Base-by-base conservation (phyloP, 225 moss, liverwort and hornwort genomes). In the Climacium dendroides region DNA sequence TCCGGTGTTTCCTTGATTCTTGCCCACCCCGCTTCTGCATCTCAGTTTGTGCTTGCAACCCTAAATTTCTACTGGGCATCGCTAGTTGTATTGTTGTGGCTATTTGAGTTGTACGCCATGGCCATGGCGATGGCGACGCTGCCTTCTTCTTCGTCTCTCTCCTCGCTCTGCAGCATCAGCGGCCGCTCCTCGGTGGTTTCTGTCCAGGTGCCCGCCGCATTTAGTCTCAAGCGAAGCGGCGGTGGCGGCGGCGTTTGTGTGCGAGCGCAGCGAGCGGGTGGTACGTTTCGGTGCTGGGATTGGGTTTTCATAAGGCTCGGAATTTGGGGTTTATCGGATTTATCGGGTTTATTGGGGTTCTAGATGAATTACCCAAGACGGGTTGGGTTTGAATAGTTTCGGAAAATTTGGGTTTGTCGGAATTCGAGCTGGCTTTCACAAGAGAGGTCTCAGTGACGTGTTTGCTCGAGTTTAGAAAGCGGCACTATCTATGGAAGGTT, bases 211-310 rank as follows among this genome's bases (percentile, higher is more conserved):
- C 88, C 90, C 47, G 45, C 64, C 47, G 81, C 78, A 9, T 47
- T 89, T 15, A 39, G 18, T 60, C 69, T 58, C 19, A 90, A 74
- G 79, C 78, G 84, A 37, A 78, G 37, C 34, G 81, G 39, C 62
- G 78, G 71, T 10, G 67, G 83, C 25, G 41, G 80, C 25, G 84
- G 86, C 62, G 78, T 92, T 52, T 86, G 90, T 53, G 90, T 92
- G 66, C 89, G 92, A 26, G 90, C 92, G 61, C 91, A 83, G 85
- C 91, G 88, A 19, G 81, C 62, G 47, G 87, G 90, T 60, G 92
- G 92, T 92, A 87, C 48, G 90, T 88, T 50, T 79, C n/a, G 48
- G 39, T 39, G 55, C 43, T 26, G 50, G 30, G 45, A 82, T 85
- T 82, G 63, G 71, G 22, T 80, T 48, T 30, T 47, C 26, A 13